Evolutionary conservation across 192 early-diverging fungal genomes (phyloP).

Genomic region (Backusella psychrophila): DNA sequence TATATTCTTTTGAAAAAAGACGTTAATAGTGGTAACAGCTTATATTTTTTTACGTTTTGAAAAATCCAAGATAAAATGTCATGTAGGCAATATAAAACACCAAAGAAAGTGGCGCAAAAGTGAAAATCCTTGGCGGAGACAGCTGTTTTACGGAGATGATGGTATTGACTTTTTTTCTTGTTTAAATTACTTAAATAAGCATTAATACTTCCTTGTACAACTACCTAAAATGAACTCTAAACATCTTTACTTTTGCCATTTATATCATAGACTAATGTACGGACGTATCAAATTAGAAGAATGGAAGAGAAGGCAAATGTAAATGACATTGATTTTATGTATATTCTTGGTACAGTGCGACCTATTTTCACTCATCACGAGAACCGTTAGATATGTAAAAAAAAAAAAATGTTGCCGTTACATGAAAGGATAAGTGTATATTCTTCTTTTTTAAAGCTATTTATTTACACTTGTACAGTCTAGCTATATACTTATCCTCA

Average conservation of each 20-base stretch:
- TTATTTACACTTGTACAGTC: too few relatives aligned
- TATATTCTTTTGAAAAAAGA: background rate
- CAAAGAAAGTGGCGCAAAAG: background rate
- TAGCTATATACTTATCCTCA: too few relatives aligned
- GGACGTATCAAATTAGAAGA: background rate
- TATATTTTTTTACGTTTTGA: background rate
- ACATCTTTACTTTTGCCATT: background rate
- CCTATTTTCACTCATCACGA: background rate
- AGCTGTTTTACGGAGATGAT: background rate
- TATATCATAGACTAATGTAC: background rate
- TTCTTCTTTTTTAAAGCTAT: too few relatives aligned
- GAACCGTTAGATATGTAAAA: too few relatives aligned
- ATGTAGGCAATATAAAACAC: background rate
- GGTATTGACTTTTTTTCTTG: background rate
- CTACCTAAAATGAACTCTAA: background rate
- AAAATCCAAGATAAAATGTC: background rate
- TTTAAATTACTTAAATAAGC: background rate
- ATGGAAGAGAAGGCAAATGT: background rate
- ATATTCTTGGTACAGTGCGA: background rate
- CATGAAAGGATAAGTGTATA: too few relatives aligned
- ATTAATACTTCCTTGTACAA: background rate
- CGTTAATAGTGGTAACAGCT: background rate
- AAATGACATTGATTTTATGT: background rate
- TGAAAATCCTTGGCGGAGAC: background rate
- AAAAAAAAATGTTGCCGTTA: too few relatives aligned